These are phyloP conservation scores for Aurantiochytrium sp. DNA, from an alignment of 108 stramenopile genomes.

Conservation along the genomic window DNA sequence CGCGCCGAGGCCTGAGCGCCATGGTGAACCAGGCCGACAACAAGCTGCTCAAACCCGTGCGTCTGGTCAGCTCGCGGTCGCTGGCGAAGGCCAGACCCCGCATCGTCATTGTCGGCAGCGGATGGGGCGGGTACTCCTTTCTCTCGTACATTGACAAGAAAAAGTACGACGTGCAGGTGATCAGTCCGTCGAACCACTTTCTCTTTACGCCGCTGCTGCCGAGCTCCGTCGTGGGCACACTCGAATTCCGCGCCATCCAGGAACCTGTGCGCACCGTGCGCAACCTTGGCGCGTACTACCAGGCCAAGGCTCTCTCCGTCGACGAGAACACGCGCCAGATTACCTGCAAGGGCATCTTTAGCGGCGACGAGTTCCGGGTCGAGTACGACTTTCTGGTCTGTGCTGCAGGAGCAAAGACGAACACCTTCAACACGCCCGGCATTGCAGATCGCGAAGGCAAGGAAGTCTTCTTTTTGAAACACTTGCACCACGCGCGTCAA, in stretches of 20 bases:
- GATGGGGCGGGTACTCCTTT: constrained; percentile 34
- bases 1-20: too few relatives aligned
- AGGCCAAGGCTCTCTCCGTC: constrained; percentile 66
- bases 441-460: constrained; percentile 60
- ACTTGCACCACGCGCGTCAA: constrained; percentile 79
- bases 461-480: constrained; percentile 85
- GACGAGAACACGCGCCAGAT: constrained; percentile 49
- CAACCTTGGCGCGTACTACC: constrained; percentile 51
- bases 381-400: constrained; percentile 77
- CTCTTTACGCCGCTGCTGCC: constrained; percentile 93
- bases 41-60: background rate
- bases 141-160: constrained; percentile 38
- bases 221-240: constrained; percentile 85
- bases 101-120: constrained; percentile 24
- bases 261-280: constrained; percentile 77
- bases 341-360: constrained; percentile 57
- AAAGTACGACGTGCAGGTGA: constrained; percentile 48
- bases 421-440: constrained; percentile 70
- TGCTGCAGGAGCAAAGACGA: constrained; percentile 80
- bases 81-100: constrained; percentile 1
- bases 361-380: constrained; percentile 59
- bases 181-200: constrained; percentile 86
- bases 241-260: constrained; percentile 85
- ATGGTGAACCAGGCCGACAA: background rate
- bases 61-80: background rate